Conservation (phyloP, 2,329 filamentous ascomycete species). For the Fusarium aywerte region DNA sequence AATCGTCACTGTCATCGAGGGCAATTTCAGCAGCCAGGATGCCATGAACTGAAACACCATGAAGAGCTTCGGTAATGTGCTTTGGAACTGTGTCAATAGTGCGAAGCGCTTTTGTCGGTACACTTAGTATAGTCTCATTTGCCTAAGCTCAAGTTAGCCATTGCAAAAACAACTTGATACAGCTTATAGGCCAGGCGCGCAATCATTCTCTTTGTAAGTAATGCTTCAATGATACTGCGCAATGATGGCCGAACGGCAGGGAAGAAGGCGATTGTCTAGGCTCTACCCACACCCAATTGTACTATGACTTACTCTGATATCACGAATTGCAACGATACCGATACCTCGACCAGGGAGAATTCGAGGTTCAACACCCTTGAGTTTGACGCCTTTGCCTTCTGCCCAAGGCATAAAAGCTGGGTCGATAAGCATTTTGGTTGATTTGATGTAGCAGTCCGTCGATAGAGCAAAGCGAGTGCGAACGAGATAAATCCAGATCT, state of each 20-base stretch:
- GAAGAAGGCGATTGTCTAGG: no score
- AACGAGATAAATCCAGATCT: neutral
- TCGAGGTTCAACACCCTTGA: constrained; percentile 71
- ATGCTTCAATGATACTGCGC: neutral
- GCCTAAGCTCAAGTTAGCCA: constrained; percentile 44
- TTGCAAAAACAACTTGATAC: neutral
- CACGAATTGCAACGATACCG: constrained; percentile 77
- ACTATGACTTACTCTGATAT: constrained; percentile 66
- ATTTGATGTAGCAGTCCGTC: neutral
- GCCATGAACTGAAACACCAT: constrained; percentile 73
- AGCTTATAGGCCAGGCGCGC: neutral
- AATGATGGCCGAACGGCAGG: no score
- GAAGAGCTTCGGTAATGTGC: constrained; percentile 63
- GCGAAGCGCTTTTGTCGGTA: constrained; percentile 73
- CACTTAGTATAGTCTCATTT: constrained; percentile 69
- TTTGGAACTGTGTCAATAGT: constrained; percentile 70
- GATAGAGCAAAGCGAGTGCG: neutral
- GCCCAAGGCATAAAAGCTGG: constrained; percentile 72
- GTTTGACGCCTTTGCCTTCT: constrained; percentile 49
- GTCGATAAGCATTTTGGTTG: constrained; percentile 39
- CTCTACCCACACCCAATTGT: neutral
- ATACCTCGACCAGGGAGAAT: constrained; percentile 78
- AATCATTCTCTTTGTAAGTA: neutral
- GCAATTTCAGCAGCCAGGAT: constrained; percentile 76
- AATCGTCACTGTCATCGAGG: constrained; percentile 60